Evolutionary conservation across 805 yeast genomes (phyloP).

Genomic region (Pichia sporocuriosa): DNA sequence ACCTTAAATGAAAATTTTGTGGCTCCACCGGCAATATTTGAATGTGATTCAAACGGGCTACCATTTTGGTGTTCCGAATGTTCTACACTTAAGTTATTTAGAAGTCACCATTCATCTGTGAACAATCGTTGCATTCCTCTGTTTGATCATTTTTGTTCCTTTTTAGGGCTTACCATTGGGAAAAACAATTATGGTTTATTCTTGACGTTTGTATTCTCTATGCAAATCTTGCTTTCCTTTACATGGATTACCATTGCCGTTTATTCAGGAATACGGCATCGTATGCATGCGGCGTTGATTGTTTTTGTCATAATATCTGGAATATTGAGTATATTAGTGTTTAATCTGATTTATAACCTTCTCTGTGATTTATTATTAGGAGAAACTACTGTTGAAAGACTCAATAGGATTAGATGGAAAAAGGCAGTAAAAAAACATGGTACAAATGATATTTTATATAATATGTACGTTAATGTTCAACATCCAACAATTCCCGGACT

Average conservation of each 20-base stretch:
- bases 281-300: slow-evolving; percentile 22
- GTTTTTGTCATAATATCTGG: slow-evolving; percentile 37
- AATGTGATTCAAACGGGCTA: slow-evolving; percentile 65
- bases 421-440: slow-evolving; percentile 14
- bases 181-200: slow-evolving; percentile 56
- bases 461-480: slow-evolving; percentile 39
- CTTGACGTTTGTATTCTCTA: slow-evolving; percentile 40
- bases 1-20: slow-evolving; percentile 16
- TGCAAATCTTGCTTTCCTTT: slow-evolving; percentile 33
- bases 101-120: slow-evolving; percentile 65
- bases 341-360: slow-evolving; percentile 34
- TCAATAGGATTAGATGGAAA: slow-evolving; percentile 21
- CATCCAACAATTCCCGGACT: slow-evolving; percentile 26
- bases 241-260: slow-evolving; percentile 33
- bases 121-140: slow-evolving; percentile 53
- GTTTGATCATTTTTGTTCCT: slow-evolving; percentile 81
- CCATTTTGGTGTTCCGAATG: slow-evolving; percentile 74
- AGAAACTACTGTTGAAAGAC: slow-evolving; percentile 30
- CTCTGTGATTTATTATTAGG: slow-evolving; percentile 39
- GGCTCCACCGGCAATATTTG: slow-evolving; percentile 51
- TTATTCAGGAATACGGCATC: slow-evolving; percentile 12
- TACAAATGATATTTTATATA: slow-evolving; percentile 10
- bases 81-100: slow-evolving; percentile 52
- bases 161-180: slow-evolving; percentile 72
- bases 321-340: slow-evolving; percentile 39